phyloP scores from a whole-genome alignment of 345 rosid species.

The Eucalyptus erythrocorys region DNA sequence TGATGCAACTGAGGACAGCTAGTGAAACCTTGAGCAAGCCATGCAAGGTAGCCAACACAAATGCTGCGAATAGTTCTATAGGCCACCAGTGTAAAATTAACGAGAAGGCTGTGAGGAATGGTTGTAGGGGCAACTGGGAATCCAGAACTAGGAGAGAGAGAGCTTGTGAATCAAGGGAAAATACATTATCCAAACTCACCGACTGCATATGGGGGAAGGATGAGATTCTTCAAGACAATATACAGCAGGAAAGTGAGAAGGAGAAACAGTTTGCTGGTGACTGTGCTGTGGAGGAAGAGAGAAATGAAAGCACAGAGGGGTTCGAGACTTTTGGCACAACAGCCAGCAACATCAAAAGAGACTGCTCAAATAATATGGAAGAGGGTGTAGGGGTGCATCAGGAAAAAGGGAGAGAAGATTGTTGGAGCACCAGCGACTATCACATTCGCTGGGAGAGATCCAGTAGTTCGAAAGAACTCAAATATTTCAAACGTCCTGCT shows the following conservation, averaged over 20 bases:
- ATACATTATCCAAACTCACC: not conserved
- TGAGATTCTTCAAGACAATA: not conserved
- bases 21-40: not conserved
- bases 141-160: not conserved
- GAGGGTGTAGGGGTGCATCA: not conserved
- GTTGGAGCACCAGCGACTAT: not conserved
- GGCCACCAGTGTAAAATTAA: not conserved
- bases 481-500: not conserved
- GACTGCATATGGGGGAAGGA: not conserved
- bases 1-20: not conserved
- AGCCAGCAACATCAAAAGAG: not conserved
- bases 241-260: not conserved
- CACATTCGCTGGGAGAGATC: not conserved
- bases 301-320: not conserved
- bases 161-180: not conserved
- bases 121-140: not conserved
- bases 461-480: not conserved
- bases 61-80: not conserved
- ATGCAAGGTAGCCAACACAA: slow-evolving; percentile 23
- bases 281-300: not conserved
- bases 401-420: not conserved
- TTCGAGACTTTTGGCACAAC: not conserved
- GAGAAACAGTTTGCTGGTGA: not conserved
- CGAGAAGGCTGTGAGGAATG: not conserved
- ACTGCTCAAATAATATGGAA: not conserved